Conservation (phyloP, 1,284 basidiomycete genomes). For the Apiotrichum mycotoxinovorans region DNA sequence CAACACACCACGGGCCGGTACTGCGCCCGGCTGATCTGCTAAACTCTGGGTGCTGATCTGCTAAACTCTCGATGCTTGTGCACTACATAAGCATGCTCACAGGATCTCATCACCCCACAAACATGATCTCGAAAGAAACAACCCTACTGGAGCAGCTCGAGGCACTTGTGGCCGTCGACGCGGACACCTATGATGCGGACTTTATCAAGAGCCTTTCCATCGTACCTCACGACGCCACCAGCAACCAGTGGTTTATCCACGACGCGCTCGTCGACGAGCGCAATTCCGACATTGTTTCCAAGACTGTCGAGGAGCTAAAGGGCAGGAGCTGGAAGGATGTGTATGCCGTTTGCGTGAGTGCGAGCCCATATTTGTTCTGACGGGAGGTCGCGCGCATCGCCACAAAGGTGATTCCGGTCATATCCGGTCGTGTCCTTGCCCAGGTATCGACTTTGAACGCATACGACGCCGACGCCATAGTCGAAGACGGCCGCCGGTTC, state of each 20-base stretch:
- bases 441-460: constrained; percentile 20
- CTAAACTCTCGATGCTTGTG: no score
- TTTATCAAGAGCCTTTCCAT: constrained; percentile 30
- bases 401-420: constrained; percentile 18
- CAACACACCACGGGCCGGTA: no score
- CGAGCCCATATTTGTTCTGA: neutral
- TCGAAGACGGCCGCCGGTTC: constrained; percentile 17
- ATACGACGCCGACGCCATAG: constrained; percentile 17
- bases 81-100: no score
- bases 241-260: constrained; percentile 35
- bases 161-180: constrained; percentile 29
- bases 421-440: constrained; percentile 22
- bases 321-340: constrained; percentile 28
- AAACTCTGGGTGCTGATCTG: no score
- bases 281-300: constrained; percentile 32
- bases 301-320: constrained; percentile 27
- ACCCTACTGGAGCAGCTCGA: constrained; percentile 38
- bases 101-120: constrained; percentile 6
- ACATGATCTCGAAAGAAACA: constrained; percentile 20
- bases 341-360: constrained; percentile 32
- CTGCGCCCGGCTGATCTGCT: no score
- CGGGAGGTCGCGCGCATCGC: constrained; percentile 16
- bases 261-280: constrained; percentile 27
- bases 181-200: constrained; percentile 32
- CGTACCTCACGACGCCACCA: constrained; percentile 36